Percentiles rank a stretch among this genome's conserved stretches.
Evolutionary conservation across 2,329 filamentous ascomycete genomes (phyloP).

Genomic region (Coniochaeta prunicola): DNA sequence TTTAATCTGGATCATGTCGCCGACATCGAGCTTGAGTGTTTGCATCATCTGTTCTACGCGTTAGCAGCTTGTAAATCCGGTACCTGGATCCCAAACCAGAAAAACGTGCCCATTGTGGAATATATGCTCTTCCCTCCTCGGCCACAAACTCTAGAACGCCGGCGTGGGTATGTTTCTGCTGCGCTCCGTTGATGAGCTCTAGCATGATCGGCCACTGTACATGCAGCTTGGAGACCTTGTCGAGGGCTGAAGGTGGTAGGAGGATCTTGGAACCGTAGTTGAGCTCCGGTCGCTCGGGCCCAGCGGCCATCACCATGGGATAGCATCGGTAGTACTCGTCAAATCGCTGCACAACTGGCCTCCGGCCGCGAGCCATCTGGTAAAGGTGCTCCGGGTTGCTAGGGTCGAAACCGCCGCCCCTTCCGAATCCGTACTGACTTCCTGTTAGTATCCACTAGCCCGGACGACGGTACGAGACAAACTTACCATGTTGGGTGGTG

Average conservation of each 20-base stretch:
- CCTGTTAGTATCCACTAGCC: background rate
- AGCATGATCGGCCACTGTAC: conserved; percentile 97
- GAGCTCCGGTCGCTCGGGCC: conserved; percentile 77
- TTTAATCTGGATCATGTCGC: conserved; percentile 91
- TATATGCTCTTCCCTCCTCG: conserved; percentile 91
- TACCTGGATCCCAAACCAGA: background rate
- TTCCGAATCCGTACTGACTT: background rate
- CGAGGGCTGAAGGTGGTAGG: conserved; percentile 88
- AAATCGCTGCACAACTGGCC: conserved; percentile 64
- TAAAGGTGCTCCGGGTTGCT: conserved; percentile 40
- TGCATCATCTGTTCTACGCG: conserved; percentile 72
- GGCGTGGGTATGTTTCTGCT: conserved; percentile 75
- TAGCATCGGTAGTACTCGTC: conserved; percentile 99
- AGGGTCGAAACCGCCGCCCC: conserved; percentile 35
- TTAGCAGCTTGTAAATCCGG: background rate
- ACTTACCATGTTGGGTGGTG: conserved; percentile 1
- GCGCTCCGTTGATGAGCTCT: conserved; percentile 85
- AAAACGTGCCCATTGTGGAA: conserved; percentile 78
- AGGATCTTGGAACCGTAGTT: conserved; percentile 98
- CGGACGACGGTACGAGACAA: background rate
- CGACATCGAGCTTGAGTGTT: conserved; percentile 79
- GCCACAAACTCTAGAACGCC: conserved; percentile 97
- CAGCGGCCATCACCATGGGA: conserved; percentile 87
- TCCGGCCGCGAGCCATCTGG: conserved; percentile 39
- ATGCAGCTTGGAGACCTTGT: conserved; percentile 92